Evolutionary conservation across 2,329 filamentous ascomycete species (phyloP).

Genomic region (Rutstroemia sydowiana): DNA sequence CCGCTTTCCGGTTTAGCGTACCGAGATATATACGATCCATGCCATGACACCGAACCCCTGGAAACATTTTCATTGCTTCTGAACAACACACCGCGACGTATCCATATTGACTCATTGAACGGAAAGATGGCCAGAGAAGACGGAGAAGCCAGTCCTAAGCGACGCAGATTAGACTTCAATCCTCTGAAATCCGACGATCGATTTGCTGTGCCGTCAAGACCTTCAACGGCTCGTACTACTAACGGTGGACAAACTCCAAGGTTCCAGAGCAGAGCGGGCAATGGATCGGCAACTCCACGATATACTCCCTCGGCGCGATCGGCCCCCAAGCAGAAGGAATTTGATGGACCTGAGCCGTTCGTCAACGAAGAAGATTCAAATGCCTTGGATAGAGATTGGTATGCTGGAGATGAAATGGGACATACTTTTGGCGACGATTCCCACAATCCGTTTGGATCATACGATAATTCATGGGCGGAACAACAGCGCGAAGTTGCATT

Average conservation of each 20-base stretch:
- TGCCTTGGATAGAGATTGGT: constrained; percentile 87
- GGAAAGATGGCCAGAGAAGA: constrained; percentile 36
- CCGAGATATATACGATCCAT: background rate
- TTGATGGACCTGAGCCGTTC: constrained; percentile 55
- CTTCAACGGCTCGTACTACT: constrained; percentile 18
- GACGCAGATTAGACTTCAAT: constrained; percentile 58
- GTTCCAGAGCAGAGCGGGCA: constrained; percentile 31
- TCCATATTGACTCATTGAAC: background rate
- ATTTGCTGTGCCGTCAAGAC: constrained; percentile 36
- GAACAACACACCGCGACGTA: constrained; percentile 3
- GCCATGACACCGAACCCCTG: background rate
- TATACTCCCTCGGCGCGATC: constrained; percentile 29
- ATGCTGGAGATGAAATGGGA: constrained; percentile 75
- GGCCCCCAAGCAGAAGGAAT: constrained; percentile 46
- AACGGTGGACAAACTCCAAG: constrained; percentile 30
- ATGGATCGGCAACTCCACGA: constrained; percentile 28
- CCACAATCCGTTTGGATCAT: constrained; percentile 85
- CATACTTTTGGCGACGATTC: constrained; percentile 84
- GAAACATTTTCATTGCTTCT: background rate
- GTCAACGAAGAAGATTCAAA: constrained; percentile 61
- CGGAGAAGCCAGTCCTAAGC: constrained; percentile 46
- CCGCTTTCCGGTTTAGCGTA: constrained; percentile 5
- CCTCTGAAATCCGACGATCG: constrained; percentile 46
- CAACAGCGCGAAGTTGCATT: constrained; percentile 66
- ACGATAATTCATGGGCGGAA: constrained; percentile 63